Evolutionary conservation across 495 filamentous ascomycete species (phyloP).

Genomic region (Bacidia gigantensis): DNA sequence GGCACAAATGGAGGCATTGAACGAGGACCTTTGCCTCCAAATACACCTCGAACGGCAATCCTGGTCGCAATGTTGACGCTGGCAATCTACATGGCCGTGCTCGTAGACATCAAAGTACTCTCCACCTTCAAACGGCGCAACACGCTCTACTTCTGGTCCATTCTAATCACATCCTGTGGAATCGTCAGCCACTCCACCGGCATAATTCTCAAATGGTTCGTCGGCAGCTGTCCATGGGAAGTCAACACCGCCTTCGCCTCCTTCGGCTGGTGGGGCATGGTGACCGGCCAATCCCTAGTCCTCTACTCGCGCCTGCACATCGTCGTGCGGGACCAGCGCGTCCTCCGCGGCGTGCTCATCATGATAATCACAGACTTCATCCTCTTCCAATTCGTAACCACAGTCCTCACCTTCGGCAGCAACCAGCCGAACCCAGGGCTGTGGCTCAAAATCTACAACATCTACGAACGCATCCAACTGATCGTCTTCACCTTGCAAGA

Average conservation of each 20-base stretch:
- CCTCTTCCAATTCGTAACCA: constrained; percentile 21
- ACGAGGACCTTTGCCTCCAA: constrained; percentile 10
- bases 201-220: constrained; percentile 33
- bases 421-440: constrained; percentile 20
- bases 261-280: constrained; percentile 50
- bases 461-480: constrained; percentile 52
- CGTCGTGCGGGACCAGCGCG: constrained; percentile 15
- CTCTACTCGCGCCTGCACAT: constrained; percentile 27
- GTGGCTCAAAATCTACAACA: constrained; percentile 34
- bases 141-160: constrained; percentile 33
- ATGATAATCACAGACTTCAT: constrained; percentile 23
- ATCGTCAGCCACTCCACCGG: constrained; percentile 26
- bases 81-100: constrained; percentile 24
- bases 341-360: constrained; percentile 18
- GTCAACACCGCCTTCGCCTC: constrained; percentile 19
- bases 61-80: constrained; percentile 17
- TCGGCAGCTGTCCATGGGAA: constrained; percentile 26
- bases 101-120: constrained; percentile 26
- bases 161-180: constrained; percentile 25
- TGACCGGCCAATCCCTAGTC: constrained; percentile 44
- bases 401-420: constrained; percentile 18
- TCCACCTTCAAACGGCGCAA: constrained; percentile 29
- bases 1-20: constrained; percentile 6
- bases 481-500: constrained; percentile 35
- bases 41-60: constrained; percentile 12